phyloP scores from a whole-genome alignment of 306 rosid genomes.

The Corylus avellana region DNA sequence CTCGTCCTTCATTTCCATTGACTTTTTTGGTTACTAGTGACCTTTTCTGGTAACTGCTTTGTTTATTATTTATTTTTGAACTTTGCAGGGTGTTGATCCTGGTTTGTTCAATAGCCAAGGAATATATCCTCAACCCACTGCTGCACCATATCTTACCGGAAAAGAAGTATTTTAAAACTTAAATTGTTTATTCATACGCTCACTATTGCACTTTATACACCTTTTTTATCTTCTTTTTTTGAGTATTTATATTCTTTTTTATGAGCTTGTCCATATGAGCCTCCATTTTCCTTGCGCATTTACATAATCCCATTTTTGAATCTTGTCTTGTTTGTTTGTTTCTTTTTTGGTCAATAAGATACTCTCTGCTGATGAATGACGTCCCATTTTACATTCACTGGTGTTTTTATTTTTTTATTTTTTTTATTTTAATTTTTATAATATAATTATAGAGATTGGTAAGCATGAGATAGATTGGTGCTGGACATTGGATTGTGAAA shows the following conservation, averaged over 20 bases:
- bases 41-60: conserved; percentile 1
- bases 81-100: conserved; percentile 65
- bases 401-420: not conserved
- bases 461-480: conserved; percentile 1
- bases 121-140: conserved; percentile 80
- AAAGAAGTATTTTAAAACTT: conserved; percentile 65
- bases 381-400: not conserved
- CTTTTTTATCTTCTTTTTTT: not conserved
- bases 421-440: no score
- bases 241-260: not conserved
- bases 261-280: conserved; percentile 2
- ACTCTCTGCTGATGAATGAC: not conserved
- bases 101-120: conserved; percentile 79
- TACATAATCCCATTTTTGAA: not conserved
- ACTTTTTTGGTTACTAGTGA: conserved; percentile 15
- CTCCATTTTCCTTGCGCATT: not conserved
- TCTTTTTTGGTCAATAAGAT: not conserved
- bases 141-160: conserved; percentile 60
- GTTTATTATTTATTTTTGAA: conserved; percentile 10
- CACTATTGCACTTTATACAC: conserved; percentile 1
- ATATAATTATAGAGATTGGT: not conserved
- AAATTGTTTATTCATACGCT: conserved; percentile 9
- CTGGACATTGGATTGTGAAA: conserved; percentile 13
- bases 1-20: conserved; percentile 5
- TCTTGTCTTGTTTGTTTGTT: not conserved